phyloP scores from a whole-genome alignment of 371 early-diverging fungal genomes.

The Mucor circinelloides region DNA sequence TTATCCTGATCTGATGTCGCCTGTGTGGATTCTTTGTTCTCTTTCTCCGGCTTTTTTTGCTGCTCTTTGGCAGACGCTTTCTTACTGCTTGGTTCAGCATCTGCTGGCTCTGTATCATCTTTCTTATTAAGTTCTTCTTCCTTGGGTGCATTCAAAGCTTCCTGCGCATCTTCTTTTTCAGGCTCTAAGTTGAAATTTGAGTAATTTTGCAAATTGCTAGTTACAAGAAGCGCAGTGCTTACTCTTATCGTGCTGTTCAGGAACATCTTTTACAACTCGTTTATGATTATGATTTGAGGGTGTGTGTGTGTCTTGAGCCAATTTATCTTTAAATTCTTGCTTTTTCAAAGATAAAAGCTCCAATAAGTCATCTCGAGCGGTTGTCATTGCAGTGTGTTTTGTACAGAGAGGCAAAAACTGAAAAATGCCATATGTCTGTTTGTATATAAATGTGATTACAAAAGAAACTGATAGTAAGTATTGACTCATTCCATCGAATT shows the following conservation, averaged over 20 bases:
- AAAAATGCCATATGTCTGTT: background rate
- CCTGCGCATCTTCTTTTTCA: background rate
- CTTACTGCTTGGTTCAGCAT: background rate
- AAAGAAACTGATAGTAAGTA: background rate
- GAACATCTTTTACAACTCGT: background rate
- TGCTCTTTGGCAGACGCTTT: background rate
- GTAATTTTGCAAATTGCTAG: too few species aligned
- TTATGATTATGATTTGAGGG: background rate
- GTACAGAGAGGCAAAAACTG: background rate
- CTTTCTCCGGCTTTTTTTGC: background rate
- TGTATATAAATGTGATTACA: background rate
- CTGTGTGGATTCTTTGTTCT: background rate
- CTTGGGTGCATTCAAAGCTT: background rate
- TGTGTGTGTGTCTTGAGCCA: background rate
- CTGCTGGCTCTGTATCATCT: background rate
- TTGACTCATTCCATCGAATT: slow-evolving; percentile 6
- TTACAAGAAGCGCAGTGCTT: background rate
- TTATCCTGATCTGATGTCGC: background rate
- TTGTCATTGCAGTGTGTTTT: background rate
- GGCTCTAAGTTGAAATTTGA: too few species aligned
- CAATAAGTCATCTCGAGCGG: background rate
- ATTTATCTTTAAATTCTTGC: background rate
- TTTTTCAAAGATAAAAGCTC: background rate
- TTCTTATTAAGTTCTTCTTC: background rate
- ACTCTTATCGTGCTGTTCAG: background rate